These are phyloP conservation scores for Ceratobasidium papillatum DNA, from an alignment of 1,284 basidiomycete species.

Conservation along the genomic window DNA sequence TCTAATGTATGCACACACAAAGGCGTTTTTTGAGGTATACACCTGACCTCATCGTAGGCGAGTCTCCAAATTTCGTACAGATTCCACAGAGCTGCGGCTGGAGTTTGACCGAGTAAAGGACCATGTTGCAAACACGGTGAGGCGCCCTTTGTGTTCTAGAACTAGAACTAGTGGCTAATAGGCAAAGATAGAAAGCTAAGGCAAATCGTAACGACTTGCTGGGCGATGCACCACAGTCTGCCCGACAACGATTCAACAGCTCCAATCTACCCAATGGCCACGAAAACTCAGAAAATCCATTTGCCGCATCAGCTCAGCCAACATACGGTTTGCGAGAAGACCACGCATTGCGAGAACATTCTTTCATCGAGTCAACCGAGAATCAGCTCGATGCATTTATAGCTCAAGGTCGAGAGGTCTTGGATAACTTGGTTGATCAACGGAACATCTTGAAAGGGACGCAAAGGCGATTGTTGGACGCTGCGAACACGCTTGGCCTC, in stretches of 20 bases:
- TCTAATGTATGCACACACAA: slow-evolving; percentile 69
- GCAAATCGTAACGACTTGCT: slow-evolving; percentile 69
- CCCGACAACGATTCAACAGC: slow-evolving; percentile 67
- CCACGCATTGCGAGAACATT: slow-evolving; percentile 84
- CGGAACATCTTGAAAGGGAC: slow-evolving; percentile 92
- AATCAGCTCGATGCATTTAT: slow-evolving; percentile 86
- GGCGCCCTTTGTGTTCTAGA: slow-evolving; percentile 43
- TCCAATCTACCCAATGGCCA: slow-evolving; percentile 51
- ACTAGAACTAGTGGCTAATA: slow-evolving; percentile 27
- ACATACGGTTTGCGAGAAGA: slow-evolving; percentile 70
- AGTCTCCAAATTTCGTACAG: slow-evolving; percentile 80
- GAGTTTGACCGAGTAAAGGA: slow-evolving; percentile 76
- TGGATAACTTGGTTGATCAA: slow-evolving; percentile 91
- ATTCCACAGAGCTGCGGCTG: slow-evolving; percentile 73
- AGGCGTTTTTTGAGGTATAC: slow-evolving; percentile 32
- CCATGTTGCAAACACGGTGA: slow-evolving; percentile 59
- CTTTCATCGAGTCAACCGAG: slow-evolving; percentile 84
- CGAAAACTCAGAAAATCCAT: slow-evolving; percentile 68
- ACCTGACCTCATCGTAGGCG: slow-evolving; percentile 61
- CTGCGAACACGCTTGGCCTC: slow-evolving; percentile 91
- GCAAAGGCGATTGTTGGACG: slow-evolving; percentile 79
- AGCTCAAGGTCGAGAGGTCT: slow-evolving; percentile 86
- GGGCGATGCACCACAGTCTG: slow-evolving; percentile 57
- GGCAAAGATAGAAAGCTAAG: slow-evolving; percentile 60
- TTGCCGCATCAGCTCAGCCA: slow-evolving; percentile 54